Evolutionary conservation across 2,329 filamentous ascomycete species (phyloP), one percentile per base, ranked within the genome.

Genomic region (Colletotrichum sp.): DNA sequence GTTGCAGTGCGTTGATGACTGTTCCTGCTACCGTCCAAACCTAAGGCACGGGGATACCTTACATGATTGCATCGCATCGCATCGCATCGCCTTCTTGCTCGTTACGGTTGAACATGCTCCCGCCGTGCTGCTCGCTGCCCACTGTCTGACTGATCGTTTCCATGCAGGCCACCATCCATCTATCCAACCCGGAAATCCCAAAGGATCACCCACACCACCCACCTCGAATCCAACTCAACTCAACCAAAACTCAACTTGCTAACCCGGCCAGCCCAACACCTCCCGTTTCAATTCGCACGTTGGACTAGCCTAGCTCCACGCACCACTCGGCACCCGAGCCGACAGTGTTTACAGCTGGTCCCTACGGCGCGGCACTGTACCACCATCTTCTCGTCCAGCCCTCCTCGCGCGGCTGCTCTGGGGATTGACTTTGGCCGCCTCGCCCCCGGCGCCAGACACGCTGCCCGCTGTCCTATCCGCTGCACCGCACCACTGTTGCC

Each of bases 161-260:
- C 66, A 74, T 76, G 66, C 66, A 69, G 52, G 66, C 32, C 52
- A 61, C 66, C 66, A 43, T n/a, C 38, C 38, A 12, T n/a, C 38
- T 18, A 48, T n/a, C 38, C 18, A 48, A 48, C 38, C 36, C 38
- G 38, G 43, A 52, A 58, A 62, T 24, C 55, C 48, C 26, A 52
- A 48, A 52, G 43, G n/a, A 43, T 28, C 66, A 28, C n/a, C 55
- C 32, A 38, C 12, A 38, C 55, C 36, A 24, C 48, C 58, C 28
- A 61, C 21, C 24, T 58, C 43, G 43, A 52, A 58, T 58, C 55
- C 55, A 26, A 58, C 55, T 58, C 55, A 30, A 26, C 55, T 30
- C 55, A 28, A 58, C 55, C 26, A 16, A 58, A 52, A 52, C 10
- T 52, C 43, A 52, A 52, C 43, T 58, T 28, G n/a, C n/a, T 28